A percentile compares a stretch with the other conserved stretches of the same genome.
Evolutionary conservation across 805 yeast species (phyloP).

Genomic region (Diddensiella santjacobensis): DNA sequence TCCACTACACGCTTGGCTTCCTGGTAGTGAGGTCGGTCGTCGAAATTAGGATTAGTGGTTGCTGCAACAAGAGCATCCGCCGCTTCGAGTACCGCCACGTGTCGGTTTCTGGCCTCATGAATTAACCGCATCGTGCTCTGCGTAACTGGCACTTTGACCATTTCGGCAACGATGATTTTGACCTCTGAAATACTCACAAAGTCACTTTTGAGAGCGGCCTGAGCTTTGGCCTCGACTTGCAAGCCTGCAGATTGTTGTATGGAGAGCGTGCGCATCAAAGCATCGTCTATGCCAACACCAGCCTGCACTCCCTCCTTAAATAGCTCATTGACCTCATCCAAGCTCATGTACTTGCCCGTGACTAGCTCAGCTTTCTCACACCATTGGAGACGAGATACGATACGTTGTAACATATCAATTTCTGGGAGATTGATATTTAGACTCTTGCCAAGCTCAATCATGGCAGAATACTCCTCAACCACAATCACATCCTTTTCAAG

Average conservation of each 20-base stretch:
- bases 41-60: conserved; percentile 32
- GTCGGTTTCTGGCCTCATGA: conserved; percentile 18
- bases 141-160: conserved; percentile 14
- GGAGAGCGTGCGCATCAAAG: conserved; percentile 13
- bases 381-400: conserved; percentile 42
- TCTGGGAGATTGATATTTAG: conserved; percentile 57
- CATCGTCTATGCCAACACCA: conserved; percentile 27
- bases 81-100: conserved; percentile 19
- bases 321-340: conserved; percentile 25
- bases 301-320: conserved; percentile 28
- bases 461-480: conserved; percentile 46
- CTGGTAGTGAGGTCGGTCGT: conserved; percentile 32
- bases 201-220: conserved; percentile 8
- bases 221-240: conserved; percentile 27
- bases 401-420: conserved; percentile 38
- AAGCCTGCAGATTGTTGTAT: conserved; percentile 20
- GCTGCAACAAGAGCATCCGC: conserved; percentile 16
- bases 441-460: conserved; percentile 55
- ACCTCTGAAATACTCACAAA: conserved; percentile 10
- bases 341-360: conserved; percentile 19
- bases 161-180: conserved; percentile 14
- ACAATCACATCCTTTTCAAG: conserved; percentile 32
- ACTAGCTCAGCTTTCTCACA: conserved; percentile 28
- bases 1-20: conserved; percentile 31
- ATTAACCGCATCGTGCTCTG: conserved; percentile 19